Evolutionary conservation across 75 land plant species (phyloP).

Genomic region (Picea sitchensis): DNA sequence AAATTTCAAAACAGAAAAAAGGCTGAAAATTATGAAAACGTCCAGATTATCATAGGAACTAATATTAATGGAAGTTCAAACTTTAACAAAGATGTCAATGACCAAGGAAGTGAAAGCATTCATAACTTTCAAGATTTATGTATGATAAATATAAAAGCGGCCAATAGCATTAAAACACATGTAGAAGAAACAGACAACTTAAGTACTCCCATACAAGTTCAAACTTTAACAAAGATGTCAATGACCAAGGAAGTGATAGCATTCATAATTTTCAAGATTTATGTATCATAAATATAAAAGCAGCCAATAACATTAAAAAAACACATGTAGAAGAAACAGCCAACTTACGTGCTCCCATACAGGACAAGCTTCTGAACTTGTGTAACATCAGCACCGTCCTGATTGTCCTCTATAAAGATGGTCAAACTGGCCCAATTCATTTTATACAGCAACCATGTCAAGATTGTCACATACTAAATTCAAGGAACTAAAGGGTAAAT

Average conservation of each 20-base stretch:
- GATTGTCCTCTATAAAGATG: slow-evolving; percentile 93
- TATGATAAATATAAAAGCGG: background rate
- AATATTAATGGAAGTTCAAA: too few relatives aligned
- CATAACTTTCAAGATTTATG: background rate
- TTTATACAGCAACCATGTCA: background rate
- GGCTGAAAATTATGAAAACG: too few relatives aligned
- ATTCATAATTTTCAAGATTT: background rate
- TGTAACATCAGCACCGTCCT: slow-evolving; percentile 64
- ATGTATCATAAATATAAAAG: background rate
- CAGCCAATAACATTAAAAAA: background rate
- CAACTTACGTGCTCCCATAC: slow-evolving; percentile 86
- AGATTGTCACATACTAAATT: too few relatives aligned
- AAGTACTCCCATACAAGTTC: slow-evolving; percentile 66
- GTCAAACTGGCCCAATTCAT: slow-evolving; percentile 62
- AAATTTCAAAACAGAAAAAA: too few relatives aligned
- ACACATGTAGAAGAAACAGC: slow-evolving; percentile 1
- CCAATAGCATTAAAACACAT: background rate
- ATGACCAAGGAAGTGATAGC: background rate
- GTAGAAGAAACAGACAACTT: slow-evolving; percentile 32
- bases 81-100: too few relatives aligned
- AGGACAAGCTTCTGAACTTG: slow-evolving; percentile 78
- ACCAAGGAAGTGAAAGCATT: background rate
- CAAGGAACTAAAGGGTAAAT: too few relatives aligned
- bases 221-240: too few relatives aligned
- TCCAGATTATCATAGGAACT: too few relatives aligned